phyloP scores from a whole-genome alignment of 2,329 filamentous ascomycete species.

The Dactylellina haptotyla region DNA sequence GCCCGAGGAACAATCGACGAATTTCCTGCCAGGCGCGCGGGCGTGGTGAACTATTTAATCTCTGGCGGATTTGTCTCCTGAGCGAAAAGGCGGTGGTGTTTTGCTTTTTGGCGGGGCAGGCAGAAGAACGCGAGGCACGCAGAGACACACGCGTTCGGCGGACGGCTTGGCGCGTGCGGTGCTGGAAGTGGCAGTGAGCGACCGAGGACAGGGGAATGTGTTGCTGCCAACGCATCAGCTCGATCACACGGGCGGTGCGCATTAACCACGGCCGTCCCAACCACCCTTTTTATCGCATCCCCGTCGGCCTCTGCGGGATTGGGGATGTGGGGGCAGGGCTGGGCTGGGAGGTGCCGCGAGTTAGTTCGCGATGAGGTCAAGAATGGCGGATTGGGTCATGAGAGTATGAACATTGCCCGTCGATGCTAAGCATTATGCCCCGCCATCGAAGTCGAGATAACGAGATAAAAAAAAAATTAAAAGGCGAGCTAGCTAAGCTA shows the following conservation, averaged over 20 bases:
- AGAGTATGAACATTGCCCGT: neutral
- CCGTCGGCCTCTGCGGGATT: neutral
- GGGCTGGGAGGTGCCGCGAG: neutral
- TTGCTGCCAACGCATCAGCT: slow-evolving; percentile 52
- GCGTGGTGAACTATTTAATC: slow-evolving; percentile 17
- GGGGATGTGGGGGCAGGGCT: no score
- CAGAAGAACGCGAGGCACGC: slow-evolving; percentile 23
- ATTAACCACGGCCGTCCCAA: slow-evolving; percentile 21
- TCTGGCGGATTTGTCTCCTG: neutral
- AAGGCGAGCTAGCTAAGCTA: no score
- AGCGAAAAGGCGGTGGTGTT: slow-evolving; percentile 25
- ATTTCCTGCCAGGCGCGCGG: slow-evolving; percentile 39
- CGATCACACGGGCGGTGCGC: slow-evolving; percentile 39
- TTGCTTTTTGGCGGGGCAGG: slow-evolving; percentile 22
- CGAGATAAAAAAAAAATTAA: slow-evolving; percentile 18
- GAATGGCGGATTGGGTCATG: slow-evolving; percentile 9
- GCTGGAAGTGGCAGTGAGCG: slow-evolving; percentile 30
- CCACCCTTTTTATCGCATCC: neutral
- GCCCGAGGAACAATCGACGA: neutral
- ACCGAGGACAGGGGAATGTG: slow-evolving; percentile 25
- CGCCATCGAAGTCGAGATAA: slow-evolving; percentile 29
- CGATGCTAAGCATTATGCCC: slow-evolving; percentile 18
- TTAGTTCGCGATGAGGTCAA: slow-evolving; percentile 35
- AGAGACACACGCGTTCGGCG: slow-evolving; percentile 25
- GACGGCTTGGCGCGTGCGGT: slow-evolving; percentile 15